phyloP scores from a whole-genome alignment of 192 early-diverging fungal genomes.

The Lobosporangium transversale region DNA sequence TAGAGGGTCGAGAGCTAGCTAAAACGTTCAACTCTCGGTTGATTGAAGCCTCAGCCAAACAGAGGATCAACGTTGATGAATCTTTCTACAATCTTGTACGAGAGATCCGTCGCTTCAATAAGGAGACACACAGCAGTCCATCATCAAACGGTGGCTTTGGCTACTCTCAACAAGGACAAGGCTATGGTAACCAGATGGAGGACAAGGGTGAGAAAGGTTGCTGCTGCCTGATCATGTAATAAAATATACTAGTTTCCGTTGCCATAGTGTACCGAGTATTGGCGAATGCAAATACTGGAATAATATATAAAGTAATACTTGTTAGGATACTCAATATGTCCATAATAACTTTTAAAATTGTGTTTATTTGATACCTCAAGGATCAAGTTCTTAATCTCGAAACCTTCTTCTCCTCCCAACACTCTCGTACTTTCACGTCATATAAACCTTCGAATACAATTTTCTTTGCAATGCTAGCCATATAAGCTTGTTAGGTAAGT shows the following conservation, averaged over 20 bases:
- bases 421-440: too few species aligned
- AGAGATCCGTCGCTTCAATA: constrained; percentile 83
- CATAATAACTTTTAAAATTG: too few species aligned
- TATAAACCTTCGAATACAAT: too few species aligned
- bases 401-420: too few species aligned
- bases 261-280: too few species aligned
- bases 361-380: too few species aligned
- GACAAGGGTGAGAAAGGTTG: constrained; percentile 61
- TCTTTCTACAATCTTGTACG: constrained; percentile 90
- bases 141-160: constrained; percentile 51
- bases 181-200: constrained; percentile 48
- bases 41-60: constrained; percentile 91
- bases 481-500: too few species aligned
- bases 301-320: too few species aligned
- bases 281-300: too few species aligned
- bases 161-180: constrained; percentile 52
- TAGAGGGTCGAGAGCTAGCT: constrained; percentile 87
- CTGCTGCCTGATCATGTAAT: constrained; percentile 70
- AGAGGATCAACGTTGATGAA: constrained; percentile 92
- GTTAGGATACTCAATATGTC: too few species aligned
- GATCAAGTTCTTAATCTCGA: too few species aligned
- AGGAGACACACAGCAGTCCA: constrained; percentile 68
- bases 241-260: background rate
- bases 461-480: too few species aligned
- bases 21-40: constrained; percentile 79